Base-by-base conservation (phyloP, 1,284 basidiomycete genomes). In the Cutaneotrichosporon daszewskae region DNA sequence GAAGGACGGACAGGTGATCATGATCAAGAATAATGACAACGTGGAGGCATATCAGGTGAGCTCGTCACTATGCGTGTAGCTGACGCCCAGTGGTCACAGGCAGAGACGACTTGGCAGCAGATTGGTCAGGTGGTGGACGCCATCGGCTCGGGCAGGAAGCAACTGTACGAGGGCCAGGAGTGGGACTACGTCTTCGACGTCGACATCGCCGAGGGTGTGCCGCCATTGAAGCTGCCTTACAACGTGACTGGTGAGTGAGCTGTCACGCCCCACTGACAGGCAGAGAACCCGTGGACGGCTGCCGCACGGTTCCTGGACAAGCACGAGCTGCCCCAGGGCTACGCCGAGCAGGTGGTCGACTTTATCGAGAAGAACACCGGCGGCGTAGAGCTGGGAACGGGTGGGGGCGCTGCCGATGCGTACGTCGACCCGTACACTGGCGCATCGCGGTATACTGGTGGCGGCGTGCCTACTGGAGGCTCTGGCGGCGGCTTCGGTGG, bases 121-220 rank as follows among this genome's bases (percentile, higher is more conserved):
- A 82, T 98, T 29, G 95, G 95, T 12, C 85, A 94, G 55, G 92
- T 98, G 4, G 89, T 95, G 3, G 94, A 94, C 61, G 89, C 89
- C 14, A 86, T 95, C 34, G 88, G 90, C 9, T 81, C 83, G 34
- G 80, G 81, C 8, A 78, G 85, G 48, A 96, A 89, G 70, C 88
- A 94, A 67, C 76, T 94, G 5, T 85, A 86, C 66, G 72, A 87
- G 55, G 95, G 95, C 23, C 84, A 84, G 64, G 94, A 97, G 71
- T 99, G 92, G 63, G 95, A 99, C 72, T 94, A 96, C 60, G 94
- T 99, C 8, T 98, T 98, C 60, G 92, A 97, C 60, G 92, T 99
- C 16, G 94, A 97, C 62, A 85, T 97, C 22, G 78, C 88, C 53
- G 94, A 97, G 54, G 94, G 90, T 7, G 82, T 81, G 18, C 92